phyloP scores from a whole-genome alignment of 1,139 yeast species.

The Sugiyamaella japonica region DNA sequence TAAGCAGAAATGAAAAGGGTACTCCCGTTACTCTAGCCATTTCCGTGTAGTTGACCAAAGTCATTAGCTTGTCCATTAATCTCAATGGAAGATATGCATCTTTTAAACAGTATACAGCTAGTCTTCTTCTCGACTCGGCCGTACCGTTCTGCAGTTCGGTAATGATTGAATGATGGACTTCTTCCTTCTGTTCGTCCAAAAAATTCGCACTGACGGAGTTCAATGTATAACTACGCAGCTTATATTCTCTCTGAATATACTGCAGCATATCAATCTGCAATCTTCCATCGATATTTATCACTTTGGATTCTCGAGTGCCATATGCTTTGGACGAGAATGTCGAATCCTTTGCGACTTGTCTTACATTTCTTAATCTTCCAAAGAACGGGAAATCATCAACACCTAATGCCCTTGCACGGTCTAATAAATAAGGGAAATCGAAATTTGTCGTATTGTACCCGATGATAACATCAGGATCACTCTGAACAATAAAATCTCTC shows the following conservation, averaged over 20 bases:
- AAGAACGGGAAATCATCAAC: constrained; percentile 77
- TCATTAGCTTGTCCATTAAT: constrained; percentile 88
- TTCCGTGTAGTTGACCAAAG: constrained; percentile 93
- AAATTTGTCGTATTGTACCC: constrained; percentile 95
- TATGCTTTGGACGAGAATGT: constrained; percentile 92
- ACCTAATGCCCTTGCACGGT: constrained; percentile 76
- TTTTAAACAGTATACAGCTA: constrained; percentile 95
- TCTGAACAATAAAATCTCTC: constrained; percentile 78
- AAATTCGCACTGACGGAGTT: constrained; percentile 96
- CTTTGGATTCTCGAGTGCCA: constrained; percentile 93
- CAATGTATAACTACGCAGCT: constrained; percentile 88
- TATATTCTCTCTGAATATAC: constrained; percentile 91
- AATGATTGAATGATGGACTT: constrained; percentile 94
- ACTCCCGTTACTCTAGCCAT: constrained; percentile 99
- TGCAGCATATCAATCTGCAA: constrained; percentile 93
- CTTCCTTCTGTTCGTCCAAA: constrained; percentile 94
- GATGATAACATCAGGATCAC: constrained; percentile 94
- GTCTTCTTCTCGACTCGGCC: constrained; percentile 85
- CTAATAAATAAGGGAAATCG: constrained; percentile 89
- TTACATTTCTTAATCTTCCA: constrained; percentile 67
- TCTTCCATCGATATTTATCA: constrained; percentile 91
- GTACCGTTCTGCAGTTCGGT: constrained; percentile 93
- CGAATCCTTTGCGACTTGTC: constrained; percentile 78
- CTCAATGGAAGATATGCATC: constrained; percentile 93
- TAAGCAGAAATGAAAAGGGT: constrained; percentile 82